These are phyloP conservation scores for Claviceps sp. DNA, from an alignment of 2,329 filamentous ascomycete species.

Conservation along the genomic window DNA sequence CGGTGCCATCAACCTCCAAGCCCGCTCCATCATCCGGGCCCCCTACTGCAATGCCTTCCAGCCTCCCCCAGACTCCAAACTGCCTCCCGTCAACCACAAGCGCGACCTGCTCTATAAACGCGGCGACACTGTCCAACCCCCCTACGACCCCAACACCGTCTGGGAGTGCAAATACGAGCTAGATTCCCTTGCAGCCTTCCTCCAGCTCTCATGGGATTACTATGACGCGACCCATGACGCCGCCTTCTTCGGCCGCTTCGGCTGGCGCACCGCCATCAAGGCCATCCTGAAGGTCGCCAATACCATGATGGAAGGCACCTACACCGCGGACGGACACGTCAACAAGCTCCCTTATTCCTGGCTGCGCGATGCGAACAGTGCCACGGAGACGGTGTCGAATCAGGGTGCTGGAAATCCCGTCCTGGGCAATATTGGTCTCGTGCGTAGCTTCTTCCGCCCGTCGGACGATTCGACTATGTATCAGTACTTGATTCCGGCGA, in stretches of 20 bases:
- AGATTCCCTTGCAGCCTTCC: slow-evolving; percentile 77
- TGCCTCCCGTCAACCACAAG: slow-evolving; percentile 9
- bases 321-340: slow-evolving; percentile 45
- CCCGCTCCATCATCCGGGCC: slow-evolving; percentile 51
- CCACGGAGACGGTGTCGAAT: slow-evolving; percentile 72
- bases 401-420: slow-evolving; percentile 69
- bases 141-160: slow-evolving; percentile 54
- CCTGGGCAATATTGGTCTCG: slow-evolving; percentile 62
- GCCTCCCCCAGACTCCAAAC: slow-evolving; percentile 57
- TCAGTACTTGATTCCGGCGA: slow-evolving; percentile 79
- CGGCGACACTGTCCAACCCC: slow-evolving; percentile 48
- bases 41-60: slow-evolving; percentile 96
- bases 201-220: slow-evolving; percentile 72
- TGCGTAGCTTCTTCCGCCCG: slow-evolving; percentile 79
- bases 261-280: slow-evolving; percentile 62
- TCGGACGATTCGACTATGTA: slow-evolving; percentile 79
- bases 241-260: slow-evolving; percentile 56
- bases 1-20: slow-evolving; percentile 64
- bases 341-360: slow-evolving; percentile 58
- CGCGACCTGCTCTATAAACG: slow-evolving; percentile 9
- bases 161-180: slow-evolving; percentile 97
- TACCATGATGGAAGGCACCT: slow-evolving; percentile 62
- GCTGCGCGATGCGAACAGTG: slow-evolving; percentile 54
- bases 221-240: slow-evolving; percentile 58
- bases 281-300: slow-evolving; percentile 55